A percentile compares a stretch with the other conserved stretches of the same genome.
Evolutionary conservation across 2,329 filamentous ascomycete species (phyloP).

Genomic region (Talaromyces sp.): DNA sequence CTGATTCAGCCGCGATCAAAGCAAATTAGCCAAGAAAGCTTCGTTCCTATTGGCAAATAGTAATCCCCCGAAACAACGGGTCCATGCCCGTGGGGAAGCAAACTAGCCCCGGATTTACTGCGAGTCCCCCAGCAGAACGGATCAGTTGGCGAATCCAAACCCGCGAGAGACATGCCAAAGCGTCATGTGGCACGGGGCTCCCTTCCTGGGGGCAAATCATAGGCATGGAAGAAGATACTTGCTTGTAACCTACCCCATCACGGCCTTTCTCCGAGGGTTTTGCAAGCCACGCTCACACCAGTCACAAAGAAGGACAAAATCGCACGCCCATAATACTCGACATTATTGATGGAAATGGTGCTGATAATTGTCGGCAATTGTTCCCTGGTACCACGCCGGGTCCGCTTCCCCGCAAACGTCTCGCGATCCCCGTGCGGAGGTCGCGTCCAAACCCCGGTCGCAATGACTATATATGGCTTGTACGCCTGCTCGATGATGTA

Average conservation of each 20-base stretch:
- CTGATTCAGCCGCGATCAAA: not conserved
- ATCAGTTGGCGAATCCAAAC: not conserved
- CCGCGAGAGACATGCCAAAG: not conserved
- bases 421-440: not conserved
- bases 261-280: not conserved
- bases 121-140: not conserved
- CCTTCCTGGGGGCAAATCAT: not conserved
- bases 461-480: not conserved
- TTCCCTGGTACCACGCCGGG: not conserved
- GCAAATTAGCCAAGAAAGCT: not conserved
- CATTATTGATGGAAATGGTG: not conserved
- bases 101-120: not conserved
- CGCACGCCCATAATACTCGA: not conserved
- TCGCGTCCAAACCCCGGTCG: not conserved
- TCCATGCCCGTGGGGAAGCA: not conserved
- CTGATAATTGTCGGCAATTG: not conserved
- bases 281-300: not conserved
- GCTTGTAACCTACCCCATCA: not conserved
- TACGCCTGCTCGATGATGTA: not conserved
- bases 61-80: not conserved
- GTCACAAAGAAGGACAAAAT: not conserved
- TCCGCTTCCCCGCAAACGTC: not conserved
- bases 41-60: not conserved
- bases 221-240: not conserved
- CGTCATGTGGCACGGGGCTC: not conserved